Percentiles rank a stretch among this genome's conserved stretches.
These are phyloP conservation scores for Raphanus sativus DNA, from an alignment of 345 rosid species.

Conservation along the genomic window DNA sequence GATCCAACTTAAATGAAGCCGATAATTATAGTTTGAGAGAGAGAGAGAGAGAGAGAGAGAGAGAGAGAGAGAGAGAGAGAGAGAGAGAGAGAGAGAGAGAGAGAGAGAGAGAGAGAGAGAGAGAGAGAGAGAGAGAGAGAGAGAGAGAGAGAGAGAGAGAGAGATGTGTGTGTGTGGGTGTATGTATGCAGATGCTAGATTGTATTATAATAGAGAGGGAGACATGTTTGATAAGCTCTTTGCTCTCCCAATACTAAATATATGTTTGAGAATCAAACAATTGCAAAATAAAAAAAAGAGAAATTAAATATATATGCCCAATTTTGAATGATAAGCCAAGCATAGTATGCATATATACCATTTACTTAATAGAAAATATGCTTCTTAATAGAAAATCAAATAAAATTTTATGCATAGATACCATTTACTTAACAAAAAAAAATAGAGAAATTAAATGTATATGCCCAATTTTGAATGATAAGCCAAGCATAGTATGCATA, in stretches of 20 bases:
- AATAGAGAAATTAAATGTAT: not conserved
- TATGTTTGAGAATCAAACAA: slow-evolving; percentile 5
- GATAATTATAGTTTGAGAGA: slow-evolving; percentile 4
- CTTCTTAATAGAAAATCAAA: too few species aligned
- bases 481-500: not conserved
- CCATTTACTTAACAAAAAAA: not conserved
- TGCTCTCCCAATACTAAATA: slow-evolving; percentile 17
- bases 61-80: not conserved
- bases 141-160: not conserved
- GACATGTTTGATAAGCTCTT: slow-evolving; percentile 28
- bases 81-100: not conserved
- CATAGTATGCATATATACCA: not conserved
- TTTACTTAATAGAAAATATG: slow-evolving; percentile 3
- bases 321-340: not conserved
- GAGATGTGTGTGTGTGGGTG: not conserved
- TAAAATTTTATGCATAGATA: too few species aligned
- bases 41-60: not conserved
- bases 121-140: slow-evolving; percentile 26
- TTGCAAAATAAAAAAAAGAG: not conserved
- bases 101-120: not conserved
- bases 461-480: not conserved
- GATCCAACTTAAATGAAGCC: not conserved
- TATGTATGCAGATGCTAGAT: not conserved
- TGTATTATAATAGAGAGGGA: slow-evolving; percentile 3
- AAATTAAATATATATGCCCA: not conserved